Evolutionary conservation across 441 rosid species (phyloP).

Genomic region (Caryocar brasiliense): DNA sequence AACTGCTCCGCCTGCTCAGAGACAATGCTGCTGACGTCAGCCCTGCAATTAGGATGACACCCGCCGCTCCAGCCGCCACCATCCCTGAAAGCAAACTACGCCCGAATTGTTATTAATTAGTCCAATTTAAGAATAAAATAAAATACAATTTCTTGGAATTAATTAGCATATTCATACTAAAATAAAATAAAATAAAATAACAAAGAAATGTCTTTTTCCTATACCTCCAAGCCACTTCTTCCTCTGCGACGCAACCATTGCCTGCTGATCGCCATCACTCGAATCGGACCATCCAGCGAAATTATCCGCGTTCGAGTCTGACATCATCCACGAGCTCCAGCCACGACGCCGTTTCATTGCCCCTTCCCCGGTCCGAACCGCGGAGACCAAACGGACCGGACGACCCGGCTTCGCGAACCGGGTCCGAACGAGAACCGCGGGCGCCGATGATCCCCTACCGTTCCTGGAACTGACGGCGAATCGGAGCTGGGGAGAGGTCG

Average conservation of each 20-base stretch:
- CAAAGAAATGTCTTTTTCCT: not conserved
- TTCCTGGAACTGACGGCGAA: conserved; percentile 28
- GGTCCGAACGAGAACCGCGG: conserved; percentile 14
- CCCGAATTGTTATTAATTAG: conserved; percentile 54
- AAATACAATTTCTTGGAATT: too few species aligned
- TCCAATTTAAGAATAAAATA: conserved; percentile 20
- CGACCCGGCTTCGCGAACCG: conserved; percentile 23
- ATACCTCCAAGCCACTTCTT: conserved; percentile 48
- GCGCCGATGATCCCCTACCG: conserved; percentile 10
- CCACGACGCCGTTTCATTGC: conserved; percentile 17
- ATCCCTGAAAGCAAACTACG: conserved; percentile 80
- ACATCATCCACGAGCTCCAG: conserved; percentile 20
- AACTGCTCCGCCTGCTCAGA: conserved; percentile 35
- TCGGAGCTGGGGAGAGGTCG: conserved; percentile 71
- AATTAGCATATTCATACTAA: conserved; percentile 4
- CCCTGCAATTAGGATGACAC: conserved; percentile 44
- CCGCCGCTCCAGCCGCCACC: conserved; percentile 68
- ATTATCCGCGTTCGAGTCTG: conserved; percentile 30
- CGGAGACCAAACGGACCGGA: conserved; percentile 17
- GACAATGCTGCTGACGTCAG: conserved; percentile 56
- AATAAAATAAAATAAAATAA: not conserved
- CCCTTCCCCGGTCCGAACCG: conserved; percentile 11
- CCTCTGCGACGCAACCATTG: conserved; percentile 24
- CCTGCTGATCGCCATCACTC: conserved; percentile 27
- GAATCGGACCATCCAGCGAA: conserved; percentile 69